Conservation (phyloP, 2,329 filamentous ascomycete genomes). For the Didymella segeticola region DNA sequence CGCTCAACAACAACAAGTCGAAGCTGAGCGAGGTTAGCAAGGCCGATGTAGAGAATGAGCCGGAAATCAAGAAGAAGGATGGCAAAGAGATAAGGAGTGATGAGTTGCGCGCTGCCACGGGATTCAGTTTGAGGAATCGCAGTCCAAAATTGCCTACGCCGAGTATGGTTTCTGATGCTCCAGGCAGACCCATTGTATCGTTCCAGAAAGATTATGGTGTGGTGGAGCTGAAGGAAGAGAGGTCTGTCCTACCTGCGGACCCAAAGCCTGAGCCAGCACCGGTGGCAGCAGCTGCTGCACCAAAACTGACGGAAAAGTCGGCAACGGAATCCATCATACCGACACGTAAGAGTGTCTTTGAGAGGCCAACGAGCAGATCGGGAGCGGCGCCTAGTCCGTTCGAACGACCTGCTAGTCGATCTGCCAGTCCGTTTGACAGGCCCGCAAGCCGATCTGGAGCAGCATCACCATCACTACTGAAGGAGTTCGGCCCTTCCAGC, state of each 20-base stretch:
- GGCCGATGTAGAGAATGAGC: slow-evolving; percentile 40
- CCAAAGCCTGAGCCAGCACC: slow-evolving; percentile 4
- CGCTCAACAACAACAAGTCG: slow-evolving; percentile 63
- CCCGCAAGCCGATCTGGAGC: slow-evolving; percentile 4
- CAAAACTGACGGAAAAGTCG: slow-evolving; percentile 44
- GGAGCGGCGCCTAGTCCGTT: not conserved
- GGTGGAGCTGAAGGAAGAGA: slow-evolving; percentile 70
- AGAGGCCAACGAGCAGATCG: slow-evolving; percentile 33
- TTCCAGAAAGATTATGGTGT: slow-evolving; percentile 85
- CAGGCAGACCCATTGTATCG: slow-evolving; percentile 94
- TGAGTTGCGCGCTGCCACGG: slow-evolving; percentile 89
- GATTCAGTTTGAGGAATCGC: slow-evolving; percentile 84
- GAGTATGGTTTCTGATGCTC: slow-evolving; percentile 86
- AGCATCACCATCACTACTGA: slow-evolving; percentile 3
- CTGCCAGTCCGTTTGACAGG: not conserved
- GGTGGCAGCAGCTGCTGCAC: slow-evolving; percentile 18
- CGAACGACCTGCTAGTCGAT: not conserved
- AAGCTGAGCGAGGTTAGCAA: slow-evolving; percentile 38
- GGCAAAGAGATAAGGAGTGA: slow-evolving; percentile 84
- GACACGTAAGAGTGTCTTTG: slow-evolving; percentile 57
- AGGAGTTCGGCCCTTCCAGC: slow-evolving; percentile 10
- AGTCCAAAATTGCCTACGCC: slow-evolving; percentile 87
- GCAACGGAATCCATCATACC: slow-evolving; percentile 56
- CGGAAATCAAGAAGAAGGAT: slow-evolving; percentile 68
- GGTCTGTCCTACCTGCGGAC: slow-evolving; percentile 26